Percentiles rank a stretch among this genome's conserved stretches.
Conservation (phyloP, 129 eudicot species). For the Solidago caesia region DNA sequence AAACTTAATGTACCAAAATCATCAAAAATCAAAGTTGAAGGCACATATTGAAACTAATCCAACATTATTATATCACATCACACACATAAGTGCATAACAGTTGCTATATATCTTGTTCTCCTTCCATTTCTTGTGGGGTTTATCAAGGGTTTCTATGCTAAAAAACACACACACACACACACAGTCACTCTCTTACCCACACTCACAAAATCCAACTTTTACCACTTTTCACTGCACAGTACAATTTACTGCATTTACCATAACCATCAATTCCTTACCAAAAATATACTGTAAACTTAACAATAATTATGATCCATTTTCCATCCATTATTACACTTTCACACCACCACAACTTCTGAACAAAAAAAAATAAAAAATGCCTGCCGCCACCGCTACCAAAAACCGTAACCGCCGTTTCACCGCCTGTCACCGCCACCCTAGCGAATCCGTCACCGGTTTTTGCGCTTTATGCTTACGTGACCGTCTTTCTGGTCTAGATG, state of each 20-base stretch:
- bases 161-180: neutral
- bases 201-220: neutral
- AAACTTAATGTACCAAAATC: neutral
- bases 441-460: slow-evolving; percentile 66
- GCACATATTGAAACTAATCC: neutral
- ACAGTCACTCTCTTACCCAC: slow-evolving; percentile 23
- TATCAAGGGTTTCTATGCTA: slow-evolving; percentile 43
- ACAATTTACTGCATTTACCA: slow-evolving; percentile 22
- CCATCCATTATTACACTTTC: neutral
- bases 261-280: slow-evolving; percentile 18
- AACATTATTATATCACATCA: slow-evolving; percentile 22
- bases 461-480: slow-evolving; percentile 88
- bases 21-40: slow-evolving; percentile 18
- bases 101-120: slow-evolving; percentile 9
- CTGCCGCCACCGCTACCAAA: slow-evolving; percentile 37
- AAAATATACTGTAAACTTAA: neutral
- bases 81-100: neutral
- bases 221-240: neutral
- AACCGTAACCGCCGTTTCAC: slow-evolving; percentile 60
- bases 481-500: slow-evolving; percentile 73
- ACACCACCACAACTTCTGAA: slow-evolving; percentile 23
- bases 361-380: slow-evolving; percentile 3
- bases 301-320: neutral
- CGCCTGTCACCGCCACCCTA: slow-evolving; percentile 88
- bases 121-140: slow-evolving; percentile 31